phyloP scores from a whole-genome alignment of 1,284 basidiomycete species.

The Entoloma clypeatum region DNA sequence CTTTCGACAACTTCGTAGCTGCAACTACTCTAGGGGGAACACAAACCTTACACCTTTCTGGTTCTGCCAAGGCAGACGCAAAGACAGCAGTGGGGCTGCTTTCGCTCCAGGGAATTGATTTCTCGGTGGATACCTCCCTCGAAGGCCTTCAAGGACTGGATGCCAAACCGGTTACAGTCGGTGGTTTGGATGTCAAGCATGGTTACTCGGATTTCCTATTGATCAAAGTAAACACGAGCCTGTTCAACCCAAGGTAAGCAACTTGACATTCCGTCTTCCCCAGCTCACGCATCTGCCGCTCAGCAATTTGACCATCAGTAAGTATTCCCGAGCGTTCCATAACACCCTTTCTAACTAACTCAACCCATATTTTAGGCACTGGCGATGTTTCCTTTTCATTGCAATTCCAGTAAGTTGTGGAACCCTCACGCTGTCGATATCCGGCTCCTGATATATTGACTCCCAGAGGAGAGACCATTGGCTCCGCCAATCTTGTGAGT shows the following conservation, averaged over 20 bases:
- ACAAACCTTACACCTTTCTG: constrained; percentile 57
- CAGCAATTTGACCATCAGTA: constrained; percentile 70
- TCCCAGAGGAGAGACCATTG: constrained; percentile 49
- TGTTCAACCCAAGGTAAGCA: constrained; percentile 61
- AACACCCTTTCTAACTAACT: no score
- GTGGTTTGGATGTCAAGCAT: constrained; percentile 65
- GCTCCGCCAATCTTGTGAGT: constrained; percentile 55
- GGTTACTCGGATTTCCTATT: constrained; percentile 68
- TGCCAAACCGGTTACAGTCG: constrained; percentile 55
- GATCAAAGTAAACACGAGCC: constrained; percentile 58
- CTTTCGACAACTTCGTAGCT: constrained; percentile 67
- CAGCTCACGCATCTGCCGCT: constrained; percentile 12
- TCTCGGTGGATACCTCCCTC: constrained; percentile 60
- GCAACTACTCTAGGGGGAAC: constrained; percentile 51
- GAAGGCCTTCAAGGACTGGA: constrained; percentile 67
- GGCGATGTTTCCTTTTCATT: constrained; percentile 66
- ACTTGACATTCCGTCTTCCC: constrained; percentile 1
- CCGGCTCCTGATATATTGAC: neutral
- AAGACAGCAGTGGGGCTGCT: constrained; percentile 74
- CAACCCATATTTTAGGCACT: constrained; percentile 34
- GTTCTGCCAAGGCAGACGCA: constrained; percentile 56
- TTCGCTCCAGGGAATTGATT: constrained; percentile 56
- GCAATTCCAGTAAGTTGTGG: constrained; percentile 49
- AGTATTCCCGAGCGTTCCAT: constrained; percentile 12
- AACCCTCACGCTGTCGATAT: neutral